Conservation (phyloP, 2,329 filamentous ascomycete species). For the Microcyclospora pomicola region DNA sequence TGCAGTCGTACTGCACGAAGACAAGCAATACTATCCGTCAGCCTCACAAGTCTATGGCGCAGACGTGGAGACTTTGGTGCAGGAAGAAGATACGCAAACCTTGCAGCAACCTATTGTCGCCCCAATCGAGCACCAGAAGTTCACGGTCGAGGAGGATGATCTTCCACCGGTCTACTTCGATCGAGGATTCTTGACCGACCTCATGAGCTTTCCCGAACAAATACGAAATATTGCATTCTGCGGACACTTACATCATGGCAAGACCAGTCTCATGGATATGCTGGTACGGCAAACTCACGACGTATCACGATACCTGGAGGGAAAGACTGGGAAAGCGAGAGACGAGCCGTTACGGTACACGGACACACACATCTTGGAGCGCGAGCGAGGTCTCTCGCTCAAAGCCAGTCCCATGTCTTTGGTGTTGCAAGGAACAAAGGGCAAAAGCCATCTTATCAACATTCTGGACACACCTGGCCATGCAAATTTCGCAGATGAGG, state of each 20-base stretch:
- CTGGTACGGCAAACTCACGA: constrained; percentile 91
- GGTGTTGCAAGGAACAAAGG: constrained; percentile 72
- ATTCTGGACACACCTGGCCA: constrained; percentile 93
- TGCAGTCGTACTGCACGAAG: constrained; percentile 93
- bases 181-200: constrained; percentile 81
- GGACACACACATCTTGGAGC: constrained; percentile 77
- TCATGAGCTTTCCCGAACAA: constrained; percentile 93
- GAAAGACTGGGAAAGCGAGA: constrained; percentile 63
- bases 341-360: constrained; percentile 93
- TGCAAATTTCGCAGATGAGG: constrained; percentile 96
- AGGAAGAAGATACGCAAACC: constrained; percentile 93
- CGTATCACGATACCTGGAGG: constrained; percentile 63
- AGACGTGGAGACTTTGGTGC: constrained; percentile 88
- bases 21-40: constrained; percentile 99
- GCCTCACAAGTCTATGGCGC: constrained; percentile 88
- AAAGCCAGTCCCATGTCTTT: constrained; percentile 92
- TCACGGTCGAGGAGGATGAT: constrained; percentile 82
- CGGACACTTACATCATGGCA: constrained; percentile 91
- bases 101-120: constrained; percentile 86
- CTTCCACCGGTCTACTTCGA: constrained; percentile 80
- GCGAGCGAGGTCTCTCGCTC: constrained; percentile 78
- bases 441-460: constrained; percentile 91
- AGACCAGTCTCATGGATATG: constrained; percentile 98
- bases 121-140: constrained; percentile 88
- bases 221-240: constrained; percentile 84